These are phyloP conservation scores for Elsinoe batatas DNA, from an alignment of 2,329 filamentous ascomycete species.

Conservation along the genomic window DNA sequence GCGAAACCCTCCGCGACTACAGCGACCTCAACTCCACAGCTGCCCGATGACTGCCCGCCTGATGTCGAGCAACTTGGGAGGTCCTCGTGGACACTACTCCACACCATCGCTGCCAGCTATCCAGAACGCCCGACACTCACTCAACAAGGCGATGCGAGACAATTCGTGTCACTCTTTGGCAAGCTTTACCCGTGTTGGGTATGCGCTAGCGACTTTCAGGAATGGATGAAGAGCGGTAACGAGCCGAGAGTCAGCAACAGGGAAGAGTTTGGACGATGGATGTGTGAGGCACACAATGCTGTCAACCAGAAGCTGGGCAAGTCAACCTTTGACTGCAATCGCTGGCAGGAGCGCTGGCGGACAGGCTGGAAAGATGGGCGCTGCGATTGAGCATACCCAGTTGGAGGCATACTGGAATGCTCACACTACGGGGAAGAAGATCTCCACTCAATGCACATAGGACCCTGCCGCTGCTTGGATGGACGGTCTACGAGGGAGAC, in stretches of 20 bases:
- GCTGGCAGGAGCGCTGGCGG: slow-evolving; percentile 91
- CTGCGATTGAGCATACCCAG: slow-evolving; percentile 41
- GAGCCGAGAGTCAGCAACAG: slow-evolving; percentile 50
- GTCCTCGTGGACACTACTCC: slow-evolving; percentile 85
- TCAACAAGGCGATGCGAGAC: slow-evolving; percentile 65
- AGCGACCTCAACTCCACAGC: slow-evolving; percentile 14
- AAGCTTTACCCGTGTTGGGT: slow-evolving; percentile 92
- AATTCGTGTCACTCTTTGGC: slow-evolving; percentile 72
- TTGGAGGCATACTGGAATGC: too few species aligned
- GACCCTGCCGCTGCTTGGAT: too few species aligned
- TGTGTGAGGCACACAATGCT: slow-evolving; percentile 79
- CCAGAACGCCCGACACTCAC: slow-evolving; percentile 56
- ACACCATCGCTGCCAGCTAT: slow-evolving; percentile 82
- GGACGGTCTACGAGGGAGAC: too few species aligned
- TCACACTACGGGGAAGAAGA: too few species aligned
- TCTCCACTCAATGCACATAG: too few species aligned
- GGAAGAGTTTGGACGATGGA: slow-evolving; percentile 68
- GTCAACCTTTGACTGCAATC: slow-evolving; percentile 74
- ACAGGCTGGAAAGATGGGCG: slow-evolving; percentile 71
- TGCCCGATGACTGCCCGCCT: slow-evolving; percentile 17
- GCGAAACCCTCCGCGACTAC: slow-evolving; percentile 24
- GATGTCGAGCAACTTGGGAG: slow-evolving; percentile 78
- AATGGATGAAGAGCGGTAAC: slow-evolving; percentile 63
- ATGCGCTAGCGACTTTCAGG: slow-evolving; percentile 84
- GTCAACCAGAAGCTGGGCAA: slow-evolving; percentile 89